Evolutionary conservation across 2,329 filamentous ascomycete species (phyloP).

Genomic region (Knufia fluminis): DNA sequence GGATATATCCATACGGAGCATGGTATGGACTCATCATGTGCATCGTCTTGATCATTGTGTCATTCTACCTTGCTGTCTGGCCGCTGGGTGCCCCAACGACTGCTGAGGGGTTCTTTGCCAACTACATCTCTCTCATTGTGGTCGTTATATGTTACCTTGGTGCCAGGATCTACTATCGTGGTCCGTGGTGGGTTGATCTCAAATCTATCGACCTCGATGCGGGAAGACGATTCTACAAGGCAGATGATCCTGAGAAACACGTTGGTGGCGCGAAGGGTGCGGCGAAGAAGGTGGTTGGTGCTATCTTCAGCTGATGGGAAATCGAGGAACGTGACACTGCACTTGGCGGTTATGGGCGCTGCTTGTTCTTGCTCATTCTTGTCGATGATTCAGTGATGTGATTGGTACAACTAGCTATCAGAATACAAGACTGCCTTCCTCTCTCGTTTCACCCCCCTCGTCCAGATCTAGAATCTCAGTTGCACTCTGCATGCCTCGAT

Average conservation of each 20-base stretch:
- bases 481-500: no score
- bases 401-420: no score
- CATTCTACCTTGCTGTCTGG: slow-evolving; percentile 42
- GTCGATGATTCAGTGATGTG: no score
- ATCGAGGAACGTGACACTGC: no score
- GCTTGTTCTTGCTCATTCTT: no score
- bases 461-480: no score
- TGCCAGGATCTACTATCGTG: slow-evolving; percentile 33
- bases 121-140: slow-evolving; percentile 37
- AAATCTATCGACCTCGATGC: slow-evolving; percentile 10
- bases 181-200: slow-evolving; percentile 13
- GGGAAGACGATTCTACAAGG: slow-evolving; percentile 10
- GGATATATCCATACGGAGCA: slow-evolving; percentile 36
- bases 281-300: no score
- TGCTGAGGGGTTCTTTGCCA: slow-evolving; percentile 39
- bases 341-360: no score
- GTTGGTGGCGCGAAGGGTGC: no score
- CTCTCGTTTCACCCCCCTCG: no score
- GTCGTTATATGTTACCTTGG: slow-evolving; percentile 36
- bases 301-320: no score
- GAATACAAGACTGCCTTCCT: no score
- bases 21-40: slow-evolving; percentile 38
- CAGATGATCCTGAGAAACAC: slow-evolving; percentile 9
- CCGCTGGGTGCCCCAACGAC: slow-evolving; percentile 30
- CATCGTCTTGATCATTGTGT: slow-evolving; percentile 37